Base-by-base conservation (phyloP, 73 alveolate genomes). In the Uronychia setigera region DNA sequence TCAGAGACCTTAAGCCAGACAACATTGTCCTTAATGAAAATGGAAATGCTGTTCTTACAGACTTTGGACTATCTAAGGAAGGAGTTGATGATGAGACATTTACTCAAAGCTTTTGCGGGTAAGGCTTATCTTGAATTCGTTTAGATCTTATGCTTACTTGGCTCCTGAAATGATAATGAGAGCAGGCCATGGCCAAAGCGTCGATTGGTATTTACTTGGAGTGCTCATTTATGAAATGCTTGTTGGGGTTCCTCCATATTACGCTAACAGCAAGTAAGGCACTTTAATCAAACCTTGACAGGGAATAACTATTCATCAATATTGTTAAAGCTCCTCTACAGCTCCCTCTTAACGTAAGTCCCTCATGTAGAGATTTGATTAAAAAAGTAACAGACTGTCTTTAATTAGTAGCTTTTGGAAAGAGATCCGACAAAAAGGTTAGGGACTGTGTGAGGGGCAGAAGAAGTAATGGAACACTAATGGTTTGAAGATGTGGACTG, bases 141-240 rank as follows among this genome's bases (percentile, higher is more conserved):
- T 83, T 84, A 80, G 94, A 26, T 82, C 94, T 14, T 91, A 90
- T 35, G 98, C 98, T 32, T 95, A 95, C 87, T 83, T 95, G 78
- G 98, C 98, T 1, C 98, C 98, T 33, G 98, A 95, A 87, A 95
- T 95, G 98, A 60, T 95, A 34, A 92, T 85, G 67, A 92, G 96
- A 84, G 58, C 84, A 5, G 98, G 98, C 19, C 98, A 95, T 92
- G 98, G 98, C 14, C 92, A 95, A 84, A 97, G 96, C 0, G 98
- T 95, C 19, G 98, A 95, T 81, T 95, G 98, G 98, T 95, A 95
- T 92, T 82, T 95, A 34, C 89, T 95, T 76, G 98, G 98, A 0
- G 98, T 95, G 32, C 93, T 94, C n/a, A 87, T 95, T 86, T 95
- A 95, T 91, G 98, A 95, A 88, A 91, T 95, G 95, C 93, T 95